Conservation (phyloP, 768 basidiomycete genomes). For the Pulveroboletus sp. region DNA sequence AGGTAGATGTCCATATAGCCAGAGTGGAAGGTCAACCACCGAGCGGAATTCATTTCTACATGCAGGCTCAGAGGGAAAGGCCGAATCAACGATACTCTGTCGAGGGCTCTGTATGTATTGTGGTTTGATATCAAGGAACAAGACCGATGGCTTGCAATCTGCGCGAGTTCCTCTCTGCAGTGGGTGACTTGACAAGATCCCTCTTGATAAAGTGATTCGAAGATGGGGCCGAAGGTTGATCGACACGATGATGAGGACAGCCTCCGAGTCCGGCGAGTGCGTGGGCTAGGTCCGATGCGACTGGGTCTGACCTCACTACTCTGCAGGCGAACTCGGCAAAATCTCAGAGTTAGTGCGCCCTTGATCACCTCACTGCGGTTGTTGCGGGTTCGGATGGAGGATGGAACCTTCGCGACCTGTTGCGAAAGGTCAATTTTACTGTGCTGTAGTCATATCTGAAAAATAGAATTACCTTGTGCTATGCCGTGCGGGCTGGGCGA, state of each 20-base stretch:
- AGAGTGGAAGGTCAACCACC: slow-evolving; percentile 26
- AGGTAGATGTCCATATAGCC: slow-evolving; percentile 18
- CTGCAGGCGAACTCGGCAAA: slow-evolving; percentile 12
- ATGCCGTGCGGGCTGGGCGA: slow-evolving; percentile 1
- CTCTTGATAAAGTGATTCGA: background rate
- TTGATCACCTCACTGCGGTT: slow-evolving; percentile 3
- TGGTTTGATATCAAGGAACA: background rate
- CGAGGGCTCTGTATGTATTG: background rate
- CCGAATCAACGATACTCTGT: slow-evolving; percentile 8
- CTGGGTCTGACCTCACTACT: slow-evolving; percentile 3
- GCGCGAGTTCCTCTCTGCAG: background rate
- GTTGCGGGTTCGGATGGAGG: background rate
- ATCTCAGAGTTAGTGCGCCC: background rate
- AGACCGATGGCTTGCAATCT: background rate
- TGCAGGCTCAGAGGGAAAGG: background rate
- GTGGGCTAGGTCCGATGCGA: background rate
- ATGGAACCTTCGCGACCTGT: background rate
- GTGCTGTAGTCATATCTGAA: background rate
- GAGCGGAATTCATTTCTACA: background rate
- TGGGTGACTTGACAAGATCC: background rate
- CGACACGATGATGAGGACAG: background rate
- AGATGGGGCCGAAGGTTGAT: background rate
- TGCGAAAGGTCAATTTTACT: background rate
- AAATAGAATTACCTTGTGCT: slow-evolving; percentile 3
- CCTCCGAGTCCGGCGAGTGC: background rate